Evolutionary conservation across 1,139 yeast genomes (phyloP).

Genomic region (Magnusiomyces sp.): DNA sequence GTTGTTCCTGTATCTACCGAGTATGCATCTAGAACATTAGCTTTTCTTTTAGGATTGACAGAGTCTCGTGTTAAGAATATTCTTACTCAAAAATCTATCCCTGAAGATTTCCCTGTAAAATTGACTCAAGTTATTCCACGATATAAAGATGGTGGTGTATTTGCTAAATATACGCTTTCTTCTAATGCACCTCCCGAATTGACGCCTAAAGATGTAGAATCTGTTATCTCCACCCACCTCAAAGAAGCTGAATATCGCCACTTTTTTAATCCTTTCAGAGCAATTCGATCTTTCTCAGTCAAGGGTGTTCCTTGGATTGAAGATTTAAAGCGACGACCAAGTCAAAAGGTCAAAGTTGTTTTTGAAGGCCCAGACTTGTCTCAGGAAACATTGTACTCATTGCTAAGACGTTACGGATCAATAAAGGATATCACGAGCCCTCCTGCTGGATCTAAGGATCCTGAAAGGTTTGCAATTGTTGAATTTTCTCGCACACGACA

Average conservation of each 20-base stretch:
- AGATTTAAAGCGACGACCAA: slow-evolving; percentile 73
- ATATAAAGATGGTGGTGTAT: slow-evolving; percentile 88
- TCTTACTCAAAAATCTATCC: slow-evolving; percentile 36
- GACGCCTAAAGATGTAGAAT: slow-evolving; percentile 21
- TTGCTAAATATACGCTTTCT: slow-evolving; percentile 51
- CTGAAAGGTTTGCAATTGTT: slow-evolving; percentile 42
- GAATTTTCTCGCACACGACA: slow-evolving; percentile 50
- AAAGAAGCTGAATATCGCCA: slow-evolving; percentile 15
- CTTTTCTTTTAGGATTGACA: slow-evolving; percentile 9
- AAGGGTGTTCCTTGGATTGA: slow-evolving; percentile 96
- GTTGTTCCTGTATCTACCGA: slow-evolving; percentile 28
- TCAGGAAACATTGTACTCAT: slow-evolving; percentile 75
- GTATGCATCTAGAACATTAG: slow-evolving; percentile 24
- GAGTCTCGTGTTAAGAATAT: slow-evolving; percentile 31
- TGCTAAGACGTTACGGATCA: slow-evolving; percentile 80
- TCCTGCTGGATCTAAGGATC: slow-evolving; percentile 38
- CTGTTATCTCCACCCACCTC: slow-evolving; percentile 21
- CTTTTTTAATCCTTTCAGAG: slow-evolving; percentile 27
- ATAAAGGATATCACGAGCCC: slow-evolving; percentile 62
- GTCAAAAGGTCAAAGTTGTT: slow-evolving; percentile 49
- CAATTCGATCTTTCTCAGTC: slow-evolving; percentile 57
- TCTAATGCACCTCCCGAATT: slow-evolving; percentile 15
- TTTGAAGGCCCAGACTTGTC: slow-evolving; percentile 81
- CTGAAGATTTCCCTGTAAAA: slow-evolving; percentile 36
- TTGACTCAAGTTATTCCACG: slow-evolving; percentile 52